These are phyloP conservation scores for Kwoniella bestiolae DNA, from an alignment of 768 basidiomycete genomes.

Conservation along the genomic window DNA sequence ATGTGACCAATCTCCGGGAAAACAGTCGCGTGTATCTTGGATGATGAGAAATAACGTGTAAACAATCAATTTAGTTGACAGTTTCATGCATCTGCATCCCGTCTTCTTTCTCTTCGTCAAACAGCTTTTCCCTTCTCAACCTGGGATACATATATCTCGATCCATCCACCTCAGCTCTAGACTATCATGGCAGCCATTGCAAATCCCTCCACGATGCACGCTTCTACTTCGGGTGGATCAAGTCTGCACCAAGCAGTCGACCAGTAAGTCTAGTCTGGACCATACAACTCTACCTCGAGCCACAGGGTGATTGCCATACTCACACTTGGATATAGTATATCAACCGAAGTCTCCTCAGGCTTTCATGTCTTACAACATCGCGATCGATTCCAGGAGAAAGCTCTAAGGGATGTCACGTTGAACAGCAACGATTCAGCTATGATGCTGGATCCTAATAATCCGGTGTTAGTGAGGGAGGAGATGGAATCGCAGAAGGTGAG, in stretches of 20 bases:
- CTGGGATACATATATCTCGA: not conserved
- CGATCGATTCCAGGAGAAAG: constrained; percentile 44
- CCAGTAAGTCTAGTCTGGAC: constrained; percentile 25
- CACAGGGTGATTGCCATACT: constrained; percentile 20
- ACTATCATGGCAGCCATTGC: constrained; percentile 20
- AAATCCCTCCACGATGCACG: constrained; percentile 4
- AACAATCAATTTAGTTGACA: too few species aligned
- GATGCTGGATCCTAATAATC: constrained; percentile 47
- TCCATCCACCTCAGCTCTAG: not conserved
- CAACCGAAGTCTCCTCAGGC: constrained; percentile 7
- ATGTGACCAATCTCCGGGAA: not conserved
- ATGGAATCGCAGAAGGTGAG: constrained; percentile 51
- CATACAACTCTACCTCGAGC: not conserved
- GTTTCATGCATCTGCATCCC: not conserved
- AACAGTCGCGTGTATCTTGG: not conserved
- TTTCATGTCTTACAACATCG: constrained; percentile 37
- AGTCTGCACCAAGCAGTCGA: constrained; percentile 29
- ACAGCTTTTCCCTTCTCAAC: not conserved
- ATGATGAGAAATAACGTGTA: constrained; percentile 1
- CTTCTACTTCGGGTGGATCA: constrained; percentile 11
- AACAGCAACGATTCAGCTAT: constrained; percentile 41
- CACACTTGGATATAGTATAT: constrained; percentile 6
- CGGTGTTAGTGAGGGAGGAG: constrained; percentile 43
- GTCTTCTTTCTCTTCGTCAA: not conserved
- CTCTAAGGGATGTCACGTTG: constrained; percentile 38